Base-by-base conservation (phyloP, 768 basidiomycete species). In the Sarcodon sp. region DNA sequence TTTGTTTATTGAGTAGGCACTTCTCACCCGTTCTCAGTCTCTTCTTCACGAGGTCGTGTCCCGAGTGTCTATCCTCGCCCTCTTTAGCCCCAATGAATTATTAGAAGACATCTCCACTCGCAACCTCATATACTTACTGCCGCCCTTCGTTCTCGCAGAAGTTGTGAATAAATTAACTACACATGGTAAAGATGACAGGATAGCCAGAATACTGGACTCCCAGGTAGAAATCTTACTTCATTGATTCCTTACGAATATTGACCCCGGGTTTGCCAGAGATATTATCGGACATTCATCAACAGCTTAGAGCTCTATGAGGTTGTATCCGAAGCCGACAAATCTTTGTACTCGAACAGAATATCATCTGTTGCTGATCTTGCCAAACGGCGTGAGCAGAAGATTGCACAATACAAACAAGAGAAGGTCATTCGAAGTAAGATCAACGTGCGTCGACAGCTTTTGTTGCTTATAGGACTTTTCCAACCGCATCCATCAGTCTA, bases 371-470 rank as follows among this genome's bases (percentile, higher is more conserved):
- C 57, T 8, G 85, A 97, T 61, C 75, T 82, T 15, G 74, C 77
- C 1, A 77, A 73, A 58, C 72, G 84, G 48, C 68, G 96, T 54
- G 91, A 94, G 54, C 62, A 82, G 33, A 99, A 96, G 69, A 96
- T 99, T 53, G 80, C 77, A 51, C 92, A 93, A 59, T 97, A 79
- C 63, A 80, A 83, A 63, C 75, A 77, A 49, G 91, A 94, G 64
- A 93, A 87, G 62, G 83, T 86, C 34, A 64, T 97, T 31, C 75
- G 79, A 47, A 64, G 65, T 15, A 73, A 73, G 49, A 76, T 97
- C 27, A 76, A 89, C 65, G 89, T 87, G 47, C 44, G 65, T 59
- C 15, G 31, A 12, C 10, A 9, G 31, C 31, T 33, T 10, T 18
- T 34, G 12, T 7, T 13, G 3, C n/a, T n/a, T 8, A 27, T 15